Evolutionary conservation across 768 basidiomycete genomes (phyloP).

Genomic region (Rhizopogon roseolus): DNA sequence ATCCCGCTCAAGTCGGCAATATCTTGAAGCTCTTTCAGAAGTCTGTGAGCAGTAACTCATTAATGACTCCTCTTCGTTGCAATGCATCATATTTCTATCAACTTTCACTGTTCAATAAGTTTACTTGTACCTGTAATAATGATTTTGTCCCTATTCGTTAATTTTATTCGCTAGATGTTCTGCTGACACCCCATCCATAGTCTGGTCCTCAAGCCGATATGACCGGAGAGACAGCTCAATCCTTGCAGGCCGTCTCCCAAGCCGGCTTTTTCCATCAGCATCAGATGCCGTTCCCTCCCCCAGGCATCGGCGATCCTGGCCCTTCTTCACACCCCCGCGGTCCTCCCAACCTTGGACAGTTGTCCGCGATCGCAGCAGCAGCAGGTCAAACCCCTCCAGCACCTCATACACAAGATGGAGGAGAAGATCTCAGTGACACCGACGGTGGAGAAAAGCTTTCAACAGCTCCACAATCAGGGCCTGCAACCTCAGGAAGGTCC

Average conservation of each 20-base stretch:
- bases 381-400: conserved; percentile 38
- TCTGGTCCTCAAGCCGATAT: conserved; percentile 42
- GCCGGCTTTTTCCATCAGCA: conserved; percentile 31
- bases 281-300: conserved; percentile 24
- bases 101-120: neutral
- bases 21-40: conserved; percentile 55
- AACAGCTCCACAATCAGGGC: conserved; percentile 21
- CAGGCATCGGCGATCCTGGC: conserved; percentile 60
- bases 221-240: conserved; percentile 60
- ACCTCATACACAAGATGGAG: conserved; percentile 11
- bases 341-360: conserved; percentile 58
- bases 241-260: conserved; percentile 50
- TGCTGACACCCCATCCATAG: conserved; percentile 20
- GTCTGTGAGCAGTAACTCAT: conserved; percentile 29
- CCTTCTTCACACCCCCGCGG: conserved; percentile 71
- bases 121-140: conserved; percentile 6
- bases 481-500: conserved; percentile 30
- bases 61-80: conserved; percentile 2
- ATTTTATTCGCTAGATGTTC: neutral
- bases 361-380: conserved; percentile 40
- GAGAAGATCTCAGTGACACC: conserved; percentile 21
- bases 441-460: conserved; percentile 23
- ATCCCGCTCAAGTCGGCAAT: conserved; percentile 53
- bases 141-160: neutral
- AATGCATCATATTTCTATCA: neutral